Conservation (phyloP, 495 filamentous ascomycete genomes). For the Opeltia flavorubescens region DNA sequence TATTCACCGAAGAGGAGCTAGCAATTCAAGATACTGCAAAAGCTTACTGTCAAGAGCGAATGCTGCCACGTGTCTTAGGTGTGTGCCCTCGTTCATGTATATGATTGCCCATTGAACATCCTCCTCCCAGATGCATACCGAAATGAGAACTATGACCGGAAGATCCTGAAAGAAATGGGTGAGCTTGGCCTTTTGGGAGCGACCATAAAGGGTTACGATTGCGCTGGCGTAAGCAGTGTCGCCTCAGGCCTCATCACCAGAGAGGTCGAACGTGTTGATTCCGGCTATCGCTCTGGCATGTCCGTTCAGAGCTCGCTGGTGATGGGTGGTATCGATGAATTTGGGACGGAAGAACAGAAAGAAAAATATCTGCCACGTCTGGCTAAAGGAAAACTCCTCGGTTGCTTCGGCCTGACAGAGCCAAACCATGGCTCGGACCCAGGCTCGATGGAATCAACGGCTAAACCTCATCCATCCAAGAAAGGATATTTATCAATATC, state of each 20-base stretch:
- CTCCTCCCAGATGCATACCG: constrained; percentile 69
- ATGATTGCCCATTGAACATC: background rate
- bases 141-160: constrained; percentile 79
- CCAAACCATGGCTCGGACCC: constrained; percentile 97
- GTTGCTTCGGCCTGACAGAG: constrained; percentile 91
- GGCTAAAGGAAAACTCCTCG: constrained; percentile 75
- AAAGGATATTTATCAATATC: constrained; percentile 68
- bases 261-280: constrained; percentile 92
- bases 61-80: constrained; percentile 83
- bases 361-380: constrained; percentile 71
- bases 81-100: constrained; percentile 18
- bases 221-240: constrained; percentile 85
- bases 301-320: constrained; percentile 88
- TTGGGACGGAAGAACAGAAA: constrained; percentile 80
- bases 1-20: constrained; percentile 79
- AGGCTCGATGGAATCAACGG: constrained; percentile 85
- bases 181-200: constrained; percentile 84
- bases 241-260: constrained; percentile 87
- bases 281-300: constrained; percentile 90
- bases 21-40: constrained; percentile 80
- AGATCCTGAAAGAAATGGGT: constrained; percentile 90
- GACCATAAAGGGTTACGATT: constrained; percentile 83
- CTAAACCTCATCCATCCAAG: constrained; percentile 76
- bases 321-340: constrained; percentile 95
- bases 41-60: constrained; percentile 79